Percentiles rank a stretch among this genome's conserved stretches.
Evolutionary conservation across 192 early-diverging fungal genomes (phyloP).

Genomic region (Mortierella hygrophila): DNA sequence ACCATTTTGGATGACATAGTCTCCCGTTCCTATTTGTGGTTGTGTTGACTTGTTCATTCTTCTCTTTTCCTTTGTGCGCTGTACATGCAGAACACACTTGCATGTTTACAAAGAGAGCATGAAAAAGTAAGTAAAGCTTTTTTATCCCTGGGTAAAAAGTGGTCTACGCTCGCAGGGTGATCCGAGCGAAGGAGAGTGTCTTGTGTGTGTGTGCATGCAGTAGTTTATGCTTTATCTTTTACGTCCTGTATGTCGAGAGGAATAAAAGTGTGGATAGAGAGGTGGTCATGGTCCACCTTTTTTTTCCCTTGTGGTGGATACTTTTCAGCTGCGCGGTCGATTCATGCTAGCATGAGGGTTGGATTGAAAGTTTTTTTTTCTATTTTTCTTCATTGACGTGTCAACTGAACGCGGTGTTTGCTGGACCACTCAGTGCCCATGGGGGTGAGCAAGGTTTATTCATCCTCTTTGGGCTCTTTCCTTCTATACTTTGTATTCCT

Average conservation of each 20-base stretch:
- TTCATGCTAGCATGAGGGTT: conserved; percentile 1
- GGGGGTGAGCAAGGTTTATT: background rate
- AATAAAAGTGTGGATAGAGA: background rate
- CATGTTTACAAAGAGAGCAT: background rate
- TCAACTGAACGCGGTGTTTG: background rate
- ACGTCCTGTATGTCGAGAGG: background rate
- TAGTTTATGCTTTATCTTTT: background rate
- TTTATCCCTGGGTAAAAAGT: background rate
- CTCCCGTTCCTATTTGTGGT: background rate
- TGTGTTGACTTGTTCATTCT: background rate
- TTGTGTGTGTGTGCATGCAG: background rate
- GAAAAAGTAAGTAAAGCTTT: background rate
- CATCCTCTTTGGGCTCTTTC: background rate
- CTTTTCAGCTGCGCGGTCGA: background rate
- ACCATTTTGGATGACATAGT: background rate
- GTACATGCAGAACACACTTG: background rate
- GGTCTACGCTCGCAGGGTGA: background rate
- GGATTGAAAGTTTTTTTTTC: background rate
- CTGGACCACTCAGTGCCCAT: background rate
- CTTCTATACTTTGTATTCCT: background rate
- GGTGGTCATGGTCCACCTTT: background rate
- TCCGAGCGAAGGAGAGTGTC: background rate
- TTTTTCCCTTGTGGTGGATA: background rate
- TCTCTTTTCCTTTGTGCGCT: background rate
- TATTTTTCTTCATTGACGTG: background rate